Evolutionary conservation across 306 rosid genomes (phyloP).

Genomic region (Cicer arietinum): DNA sequence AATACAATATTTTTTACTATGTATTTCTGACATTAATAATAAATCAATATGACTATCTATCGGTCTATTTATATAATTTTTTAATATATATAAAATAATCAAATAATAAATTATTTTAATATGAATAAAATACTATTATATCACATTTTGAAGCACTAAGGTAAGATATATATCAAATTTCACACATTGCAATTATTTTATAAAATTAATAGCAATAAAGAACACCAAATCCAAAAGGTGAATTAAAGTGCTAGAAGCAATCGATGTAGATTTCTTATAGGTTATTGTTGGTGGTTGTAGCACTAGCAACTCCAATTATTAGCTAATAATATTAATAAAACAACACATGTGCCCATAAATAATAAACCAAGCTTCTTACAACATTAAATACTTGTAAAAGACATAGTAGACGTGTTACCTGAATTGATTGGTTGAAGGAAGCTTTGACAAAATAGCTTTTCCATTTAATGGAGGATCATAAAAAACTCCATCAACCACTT

Average conservation of each 20-base stretch:
- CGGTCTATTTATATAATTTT: too few species aligned
- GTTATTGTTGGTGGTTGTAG: not conserved
- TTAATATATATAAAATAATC: too few species aligned
- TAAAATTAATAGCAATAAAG: not conserved
- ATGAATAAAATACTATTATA: too few species aligned
- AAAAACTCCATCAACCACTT: conserved; percentile 18
- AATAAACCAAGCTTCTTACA: not conserved
- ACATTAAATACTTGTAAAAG: not conserved
- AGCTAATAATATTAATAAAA: not conserved
- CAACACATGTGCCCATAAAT: not conserved
- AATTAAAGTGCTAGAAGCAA: conserved; percentile 14
- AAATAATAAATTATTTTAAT: too few species aligned
- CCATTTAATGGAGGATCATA: conserved; percentile 70
- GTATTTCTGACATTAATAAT: too few species aligned
- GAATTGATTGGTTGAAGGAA: conserved; percentile 64
- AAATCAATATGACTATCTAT: too few species aligned
- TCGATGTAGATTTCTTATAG: not conserved
- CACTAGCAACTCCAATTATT: conserved; percentile 5
- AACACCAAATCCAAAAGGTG: not conserved
- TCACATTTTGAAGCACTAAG: too few species aligned
- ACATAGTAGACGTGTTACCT: conserved; percentile 48
- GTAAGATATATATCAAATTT: too few species aligned
- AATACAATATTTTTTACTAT: too few species aligned
- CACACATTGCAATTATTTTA: not conserved
- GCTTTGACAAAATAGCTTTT: conserved; percentile 50